A percentile compares a stretch with the other conserved stretches of the same genome.
Conservation (phyloP, 352 stramenopile genomes). For the Pilasporangium apinafurcum region DNA sequence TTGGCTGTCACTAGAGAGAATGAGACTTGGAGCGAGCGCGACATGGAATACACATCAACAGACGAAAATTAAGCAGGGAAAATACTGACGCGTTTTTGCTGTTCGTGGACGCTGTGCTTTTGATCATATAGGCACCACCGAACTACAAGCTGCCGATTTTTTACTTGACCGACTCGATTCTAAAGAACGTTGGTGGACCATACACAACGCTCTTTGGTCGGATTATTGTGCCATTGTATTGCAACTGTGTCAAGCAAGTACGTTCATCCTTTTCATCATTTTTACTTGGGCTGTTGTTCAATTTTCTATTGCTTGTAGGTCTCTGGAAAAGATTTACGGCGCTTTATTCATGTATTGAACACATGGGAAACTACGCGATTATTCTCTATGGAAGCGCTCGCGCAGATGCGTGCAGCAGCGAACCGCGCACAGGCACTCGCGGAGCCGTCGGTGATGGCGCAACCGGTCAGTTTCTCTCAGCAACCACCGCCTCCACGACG, state of each 20-base stretch:
- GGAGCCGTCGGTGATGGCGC: slow-evolving; percentile 25
- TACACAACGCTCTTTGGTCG: slow-evolving; percentile 62
- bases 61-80: too few species aligned
- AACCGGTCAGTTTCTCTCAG: slow-evolving; percentile 47
- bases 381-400: slow-evolving; percentile 46
- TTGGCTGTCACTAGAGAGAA: too few species aligned
- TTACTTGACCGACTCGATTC: slow-evolving; percentile 87
- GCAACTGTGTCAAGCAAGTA: slow-evolving; percentile 81
- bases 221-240: slow-evolving; percentile 79
- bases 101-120: slow-evolving; percentile 11
- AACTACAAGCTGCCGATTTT: slow-evolving; percentile 88
- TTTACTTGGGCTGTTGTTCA: neutral
- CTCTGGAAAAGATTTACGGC: slow-evolving; percentile 69
- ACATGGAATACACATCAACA: too few species aligned
- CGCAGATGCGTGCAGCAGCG: slow-evolving; percentile 60
- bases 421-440: slow-evolving; percentile 46
- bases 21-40: too few species aligned
- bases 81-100: neutral
- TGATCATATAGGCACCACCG: slow-evolving; percentile 38
- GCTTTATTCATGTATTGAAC: slow-evolving; percentile 82
- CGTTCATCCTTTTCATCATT: neutral
- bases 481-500: slow-evolving; percentile 12
- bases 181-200: slow-evolving; percentile 81
- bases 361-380: slow-evolving; percentile 71
- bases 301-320: slow-evolving; percentile 23